These are phyloP conservation scores for Lotus japonicus DNA, from an alignment of 306 rosid species.

Conservation along the genomic window DNA sequence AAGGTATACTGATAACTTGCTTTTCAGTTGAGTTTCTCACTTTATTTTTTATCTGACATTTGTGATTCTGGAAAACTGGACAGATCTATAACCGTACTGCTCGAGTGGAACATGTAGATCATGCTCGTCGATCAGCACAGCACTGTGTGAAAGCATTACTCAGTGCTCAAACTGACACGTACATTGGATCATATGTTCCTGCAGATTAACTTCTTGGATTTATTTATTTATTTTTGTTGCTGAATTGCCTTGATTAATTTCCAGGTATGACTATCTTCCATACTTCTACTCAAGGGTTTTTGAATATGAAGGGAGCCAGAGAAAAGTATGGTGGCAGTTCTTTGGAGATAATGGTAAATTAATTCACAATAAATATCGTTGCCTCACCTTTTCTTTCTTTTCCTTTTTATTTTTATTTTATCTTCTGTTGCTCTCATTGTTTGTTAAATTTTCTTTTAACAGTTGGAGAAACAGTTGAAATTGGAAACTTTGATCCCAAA, in stretches of 20 bases:
- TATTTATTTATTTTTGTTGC: not conserved
- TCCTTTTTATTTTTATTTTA: not conserved
- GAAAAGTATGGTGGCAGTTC: slow-evolving; percentile 98
- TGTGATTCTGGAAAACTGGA: slow-evolving; percentile 16
- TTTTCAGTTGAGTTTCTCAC: not conserved
- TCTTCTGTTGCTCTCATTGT: slow-evolving; percentile 2
- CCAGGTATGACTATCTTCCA: slow-evolving; percentile 92
- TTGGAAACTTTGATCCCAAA: slow-evolving; percentile 92
- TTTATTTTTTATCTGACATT: slow-evolving; percentile 13
- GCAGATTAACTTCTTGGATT: not conserved
- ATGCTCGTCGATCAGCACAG: slow-evolving; percentile 88
- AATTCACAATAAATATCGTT: not conserved
- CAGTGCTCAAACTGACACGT: slow-evolving; percentile 73
- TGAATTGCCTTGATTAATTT: slow-evolving; percentile 19
- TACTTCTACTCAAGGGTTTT: slow-evolving; percentile 89
- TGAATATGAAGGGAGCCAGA: slow-evolving; percentile 84
- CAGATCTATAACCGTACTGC: slow-evolving; percentile 74
- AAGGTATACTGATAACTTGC: slow-evolving; percentile 42
- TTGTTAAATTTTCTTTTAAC: slow-evolving; percentile 22
- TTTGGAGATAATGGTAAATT: slow-evolving; percentile 76
- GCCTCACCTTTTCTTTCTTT: not conserved
- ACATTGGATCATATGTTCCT: slow-evolving; percentile 22
- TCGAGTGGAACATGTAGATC: slow-evolving; percentile 94
- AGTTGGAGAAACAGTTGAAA: slow-evolving; percentile 92
- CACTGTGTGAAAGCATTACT: slow-evolving; percentile 73